Percentiles rank a stretch among this genome's conserved stretches.
These are phyloP conservation scores for Plasmodium coatneyi DNA, from an alignment of 169 alveolate species.

Conservation along the genomic window DNA sequence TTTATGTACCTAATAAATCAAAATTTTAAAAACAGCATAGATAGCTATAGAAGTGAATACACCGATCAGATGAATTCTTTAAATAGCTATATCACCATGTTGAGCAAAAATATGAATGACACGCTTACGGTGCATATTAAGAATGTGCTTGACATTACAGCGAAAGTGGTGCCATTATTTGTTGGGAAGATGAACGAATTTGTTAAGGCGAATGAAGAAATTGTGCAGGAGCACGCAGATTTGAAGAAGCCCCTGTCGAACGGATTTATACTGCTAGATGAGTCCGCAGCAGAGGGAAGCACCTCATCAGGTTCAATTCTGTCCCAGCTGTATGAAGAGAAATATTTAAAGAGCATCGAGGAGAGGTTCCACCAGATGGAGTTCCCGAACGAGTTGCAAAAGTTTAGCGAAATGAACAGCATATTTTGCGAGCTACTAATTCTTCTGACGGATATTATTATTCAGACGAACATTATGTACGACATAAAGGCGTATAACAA, in stretches of 20 bases:
- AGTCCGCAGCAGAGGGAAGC: background rate
- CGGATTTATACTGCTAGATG: background rate
- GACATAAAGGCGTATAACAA: conserved; percentile 69
- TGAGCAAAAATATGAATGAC: conserved; percentile 49
- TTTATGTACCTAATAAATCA: conserved; percentile 35
- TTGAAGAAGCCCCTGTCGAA: conserved; percentile 39
- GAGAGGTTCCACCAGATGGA: background rate
- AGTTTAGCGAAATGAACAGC: conserved; percentile 13
- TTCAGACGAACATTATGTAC: conserved; percentile 62
- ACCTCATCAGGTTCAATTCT: background rate
- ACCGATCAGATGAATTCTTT: conserved; percentile 16
- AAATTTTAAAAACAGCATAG: conserved; percentile 62
- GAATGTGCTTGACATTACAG: conserved; percentile 15
- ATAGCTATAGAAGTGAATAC: conserved; percentile 19
- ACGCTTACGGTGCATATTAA: background rate
- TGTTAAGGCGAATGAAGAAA: conserved; percentile 16
- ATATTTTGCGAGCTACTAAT: conserved; percentile 16
- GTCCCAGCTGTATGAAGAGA: background rate
- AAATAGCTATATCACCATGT: conserved; percentile 9
- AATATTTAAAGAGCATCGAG: background rate
- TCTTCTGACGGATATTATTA: conserved; percentile 48
- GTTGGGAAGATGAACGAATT: conserved; percentile 23
- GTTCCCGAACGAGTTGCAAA: background rate
- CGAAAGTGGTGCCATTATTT: conserved; percentile 42
- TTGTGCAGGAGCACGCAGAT: conserved; percentile 7